Percentiles rank a stretch among this genome's conserved stretches.
These are phyloP conservation scores for Colletotrichum cereale DNA, from an alignment of 2,329 filamentous ascomycete genomes.

Conservation along the genomic window DNA sequence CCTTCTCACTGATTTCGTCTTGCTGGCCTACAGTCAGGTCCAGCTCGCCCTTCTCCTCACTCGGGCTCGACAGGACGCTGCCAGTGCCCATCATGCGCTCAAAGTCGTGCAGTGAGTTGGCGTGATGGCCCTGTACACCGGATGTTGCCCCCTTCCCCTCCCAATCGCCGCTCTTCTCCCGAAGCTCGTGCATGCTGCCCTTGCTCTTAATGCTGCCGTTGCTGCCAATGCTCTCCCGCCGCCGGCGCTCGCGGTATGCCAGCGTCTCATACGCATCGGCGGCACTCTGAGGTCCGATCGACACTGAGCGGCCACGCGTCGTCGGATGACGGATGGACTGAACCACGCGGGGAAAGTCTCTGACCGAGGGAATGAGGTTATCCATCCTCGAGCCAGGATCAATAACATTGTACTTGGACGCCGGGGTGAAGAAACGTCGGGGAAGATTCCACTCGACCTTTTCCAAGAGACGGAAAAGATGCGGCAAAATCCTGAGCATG, in stretches of 20 bases:
- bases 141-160: conserved; percentile 56
- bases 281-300: conserved; percentile 92
- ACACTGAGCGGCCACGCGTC: conserved; percentile 81
- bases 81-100: conserved; percentile 82
- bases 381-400: conserved; percentile 77
- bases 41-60: conserved; percentile 49
- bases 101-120: conserved; percentile 69
- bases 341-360: conserved; percentile 85
- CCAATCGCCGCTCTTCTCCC: conserved; percentile 53
- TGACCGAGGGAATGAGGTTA: conserved; percentile 90
- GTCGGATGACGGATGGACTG: conserved; percentile 83
- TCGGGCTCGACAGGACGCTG: conserved; percentile 55
- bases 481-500: conserved; percentile 82
- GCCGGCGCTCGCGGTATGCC: conserved; percentile 81
- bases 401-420: conserved; percentile 90
- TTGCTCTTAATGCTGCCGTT: conserved; percentile 62
- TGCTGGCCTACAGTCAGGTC: conserved; percentile 56
- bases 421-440: conserved; percentile 89
- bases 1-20: conserved; percentile 73
- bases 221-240: conserved; percentile 67
- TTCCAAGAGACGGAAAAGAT: conserved; percentile 89
- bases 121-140: conserved; percentile 55
- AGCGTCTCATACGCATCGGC: conserved; percentile 97
- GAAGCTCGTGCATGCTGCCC: conserved; percentile 57
- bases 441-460: conserved; percentile 83